Evolutionary conservation across 192 early-diverging fungal genomes (phyloP).

Genomic region (Linderina pennispora): DNA sequence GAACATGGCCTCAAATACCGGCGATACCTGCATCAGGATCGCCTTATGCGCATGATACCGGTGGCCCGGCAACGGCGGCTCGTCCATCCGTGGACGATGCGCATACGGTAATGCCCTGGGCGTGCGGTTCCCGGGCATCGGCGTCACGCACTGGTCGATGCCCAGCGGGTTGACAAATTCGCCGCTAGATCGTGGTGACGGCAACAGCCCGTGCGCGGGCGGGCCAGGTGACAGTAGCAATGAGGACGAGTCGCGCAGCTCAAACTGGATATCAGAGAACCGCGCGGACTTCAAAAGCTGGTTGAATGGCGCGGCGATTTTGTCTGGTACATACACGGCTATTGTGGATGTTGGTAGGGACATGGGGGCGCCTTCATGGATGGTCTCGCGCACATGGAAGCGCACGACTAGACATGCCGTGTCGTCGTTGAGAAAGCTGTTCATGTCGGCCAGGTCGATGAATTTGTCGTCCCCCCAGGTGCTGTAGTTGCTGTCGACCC

Average conservation of each 20-base stretch:
- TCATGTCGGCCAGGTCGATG: conserved; percentile 28
- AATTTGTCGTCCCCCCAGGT: conserved; percentile 43
- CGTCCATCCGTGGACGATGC: conserved; percentile 11
- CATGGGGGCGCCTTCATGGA: conserved; percentile 12
- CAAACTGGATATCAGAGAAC: conserved; percentile 46
- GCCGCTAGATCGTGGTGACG: conserved; percentile 21
- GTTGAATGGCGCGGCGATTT: conserved; percentile 41
- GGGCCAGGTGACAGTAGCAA: conserved; percentile 37
- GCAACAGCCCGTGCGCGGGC: conserved; percentile 2
- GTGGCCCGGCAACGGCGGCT: conserved; percentile 6
- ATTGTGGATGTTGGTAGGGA: conserved; percentile 34
- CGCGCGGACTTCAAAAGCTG: conserved; percentile 37
- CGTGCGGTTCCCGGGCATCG: conserved; percentile 36
- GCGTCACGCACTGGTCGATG: conserved; percentile 22
- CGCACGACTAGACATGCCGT: conserved; percentile 37
- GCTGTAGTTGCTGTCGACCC: conserved; percentile 42
- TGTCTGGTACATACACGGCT: conserved; percentile 39
- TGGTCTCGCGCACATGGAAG: conserved; percentile 38
- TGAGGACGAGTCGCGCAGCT: conserved; percentile 31
- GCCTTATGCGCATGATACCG: conserved; percentile 48
- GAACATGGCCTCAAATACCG: conserved; percentile 51
- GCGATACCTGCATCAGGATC: conserved; percentile 45
- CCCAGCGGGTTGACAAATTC: conserved; percentile 9
- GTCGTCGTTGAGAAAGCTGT: conserved; percentile 29
- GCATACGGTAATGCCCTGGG: conserved; percentile 27